Evolutionary conservation across 2,329 filamentous ascomycete genomes (phyloP).

Genomic region (Diplocarpon mali): DNA sequence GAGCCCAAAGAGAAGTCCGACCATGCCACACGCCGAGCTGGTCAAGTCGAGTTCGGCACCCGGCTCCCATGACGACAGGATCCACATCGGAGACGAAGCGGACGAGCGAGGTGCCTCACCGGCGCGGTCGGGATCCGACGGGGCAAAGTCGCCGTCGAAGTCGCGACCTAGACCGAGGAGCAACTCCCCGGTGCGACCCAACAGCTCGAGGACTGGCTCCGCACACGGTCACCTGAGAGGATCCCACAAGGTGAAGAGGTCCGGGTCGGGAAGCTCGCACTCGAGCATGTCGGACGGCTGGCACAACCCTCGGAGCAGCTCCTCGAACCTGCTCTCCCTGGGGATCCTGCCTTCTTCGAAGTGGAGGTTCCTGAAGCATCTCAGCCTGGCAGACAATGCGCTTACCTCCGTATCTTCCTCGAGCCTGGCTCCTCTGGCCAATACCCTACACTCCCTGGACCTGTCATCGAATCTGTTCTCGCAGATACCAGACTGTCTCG

Average conservation of each 20-base stretch:
- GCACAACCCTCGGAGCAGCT: conserved; percentile 56
- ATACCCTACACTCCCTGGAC: conserved; percentile 84
- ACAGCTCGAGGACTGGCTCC: conserved; percentile 58
- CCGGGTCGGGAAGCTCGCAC: conserved; percentile 85
- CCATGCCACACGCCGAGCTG: conserved; percentile 52
- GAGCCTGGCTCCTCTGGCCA: conserved; percentile 71
- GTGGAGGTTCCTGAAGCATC: conserved; percentile 88
- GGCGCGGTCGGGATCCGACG: conserved; percentile 24
- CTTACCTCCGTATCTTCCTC: conserved; percentile 67
- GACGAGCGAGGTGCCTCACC: conserved; percentile 18
- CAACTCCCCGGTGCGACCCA: conserved; percentile 68
- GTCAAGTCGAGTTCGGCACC: conserved; percentile 56
- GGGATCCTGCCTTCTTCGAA: conserved; percentile 72
- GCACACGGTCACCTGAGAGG: conserved; percentile 50
- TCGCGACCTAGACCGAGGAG: conserved; percentile 57
- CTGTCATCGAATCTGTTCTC: conserved; percentile 86
- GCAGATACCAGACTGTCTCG: conserved; percentile 87
- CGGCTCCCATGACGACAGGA: conserved; percentile 28
- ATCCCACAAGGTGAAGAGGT: conserved; percentile 66
- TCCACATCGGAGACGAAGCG: conserved; percentile 25
- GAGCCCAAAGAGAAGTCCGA: conserved; percentile 52
- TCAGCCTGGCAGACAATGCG: conserved; percentile 85
- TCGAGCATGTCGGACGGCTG: conserved; percentile 61
- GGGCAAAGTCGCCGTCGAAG: conserved; percentile 23
- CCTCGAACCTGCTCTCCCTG: conserved; percentile 63